phyloP scores from a whole-genome alignment of 2,329 filamentous ascomycete species.

The Aspergillus amoenus region DNA sequence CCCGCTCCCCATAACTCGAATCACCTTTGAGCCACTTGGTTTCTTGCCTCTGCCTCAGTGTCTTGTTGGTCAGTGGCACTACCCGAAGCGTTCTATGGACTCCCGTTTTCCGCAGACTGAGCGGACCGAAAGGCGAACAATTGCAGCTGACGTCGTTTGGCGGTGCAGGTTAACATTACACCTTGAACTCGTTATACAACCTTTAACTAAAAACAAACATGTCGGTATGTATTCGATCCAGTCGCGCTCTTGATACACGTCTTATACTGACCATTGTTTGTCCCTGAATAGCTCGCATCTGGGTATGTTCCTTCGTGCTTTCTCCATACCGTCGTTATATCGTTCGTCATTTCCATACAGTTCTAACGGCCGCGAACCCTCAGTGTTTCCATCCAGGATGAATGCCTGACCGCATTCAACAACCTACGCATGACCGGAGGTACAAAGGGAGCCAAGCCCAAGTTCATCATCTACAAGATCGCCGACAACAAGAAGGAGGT shows the following conservation, averaged over 20 bases:
- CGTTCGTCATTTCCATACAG: neutral
- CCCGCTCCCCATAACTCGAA: conserved; percentile 13
- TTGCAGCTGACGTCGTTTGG: conserved; percentile 32
- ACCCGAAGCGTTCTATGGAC: neutral
- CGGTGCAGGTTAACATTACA: conserved; percentile 24
- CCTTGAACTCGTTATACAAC: conserved; percentile 18
- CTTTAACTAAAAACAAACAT: conserved; percentile 29
- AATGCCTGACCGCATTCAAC: conserved; percentile 49
- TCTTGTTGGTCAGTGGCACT: conserved; percentile 13
- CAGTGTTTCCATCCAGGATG: conserved; percentile 48
- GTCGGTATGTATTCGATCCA: conserved; percentile 30
- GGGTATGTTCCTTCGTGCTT: conserved; percentile 28
- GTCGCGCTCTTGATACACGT: neutral
- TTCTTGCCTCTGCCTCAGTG: conserved; percentile 17
- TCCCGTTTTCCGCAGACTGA: neutral
- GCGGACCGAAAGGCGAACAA: conserved; percentile 15
- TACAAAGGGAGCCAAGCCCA: conserved; percentile 33
- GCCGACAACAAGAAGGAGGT: conserved; percentile 51
- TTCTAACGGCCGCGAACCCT: conserved; percentile 21
- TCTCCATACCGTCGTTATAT: neutral
- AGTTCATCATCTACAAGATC: conserved; percentile 55
- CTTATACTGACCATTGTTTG: conserved; percentile 7
- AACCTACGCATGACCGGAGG: conserved; percentile 47
- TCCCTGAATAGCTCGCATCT: conserved; percentile 33
- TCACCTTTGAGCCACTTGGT: conserved; percentile 1